Percentiles rank a stretch among this genome's conserved stretches.
These are phyloP conservation scores for Jaenimonas drosophilae DNA, from an alignment of 208 protist genomes.

Conservation along the genomic window DNA sequence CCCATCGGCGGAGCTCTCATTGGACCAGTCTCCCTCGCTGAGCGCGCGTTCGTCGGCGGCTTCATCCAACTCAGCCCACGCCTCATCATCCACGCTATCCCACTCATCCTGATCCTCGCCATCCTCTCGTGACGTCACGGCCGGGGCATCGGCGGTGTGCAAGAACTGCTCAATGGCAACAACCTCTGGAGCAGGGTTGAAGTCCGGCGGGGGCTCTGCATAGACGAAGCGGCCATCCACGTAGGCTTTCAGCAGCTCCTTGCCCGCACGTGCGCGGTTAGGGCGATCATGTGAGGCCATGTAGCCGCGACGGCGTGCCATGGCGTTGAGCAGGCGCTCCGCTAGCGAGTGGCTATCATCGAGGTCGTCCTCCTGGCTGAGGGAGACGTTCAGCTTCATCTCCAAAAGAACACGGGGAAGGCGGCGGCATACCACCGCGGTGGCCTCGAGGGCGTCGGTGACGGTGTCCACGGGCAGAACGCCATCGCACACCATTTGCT, in stretches of 20 bases:
- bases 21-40: slow-evolving; percentile 15
- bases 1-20: slow-evolving; percentile 20
- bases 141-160: neutral
- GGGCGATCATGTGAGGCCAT: slow-evolving; percentile 92
- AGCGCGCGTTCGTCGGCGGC: slow-evolving; percentile 30
- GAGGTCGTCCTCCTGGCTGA: slow-evolving; percentile 48
- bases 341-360: slow-evolving; percentile 52
- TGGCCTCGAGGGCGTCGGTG: slow-evolving; percentile 57
- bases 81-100: slow-evolving; percentile 55
- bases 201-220: slow-evolving; percentile 72
- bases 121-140: slow-evolving; percentile 11
- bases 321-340: slow-evolving; percentile 72
- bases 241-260: slow-evolving; percentile 95
- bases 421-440: slow-evolving; percentile 48
- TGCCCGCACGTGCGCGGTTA: slow-evolving; percentile 85
- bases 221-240: slow-evolving; percentile 81
- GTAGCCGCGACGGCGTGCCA: slow-evolving; percentile 85
- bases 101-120: slow-evolving; percentile 26
- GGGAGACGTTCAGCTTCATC: slow-evolving; percentile 40
- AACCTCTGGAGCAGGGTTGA: slow-evolving; percentile 17
- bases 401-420: slow-evolving; percentile 60
- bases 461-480: slow-evolving; percentile 91
- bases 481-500: slow-evolving; percentile 96
- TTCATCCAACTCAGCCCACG: slow-evolving; percentile 58
- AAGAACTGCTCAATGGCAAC: slow-evolving; percentile 15